A percentile compares a stretch with the other conserved stretches of the same genome.
Evolutionary conservation across 345 rosid genomes (phyloP).

Genomic region (Aquilaria malaccensis): DNA sequence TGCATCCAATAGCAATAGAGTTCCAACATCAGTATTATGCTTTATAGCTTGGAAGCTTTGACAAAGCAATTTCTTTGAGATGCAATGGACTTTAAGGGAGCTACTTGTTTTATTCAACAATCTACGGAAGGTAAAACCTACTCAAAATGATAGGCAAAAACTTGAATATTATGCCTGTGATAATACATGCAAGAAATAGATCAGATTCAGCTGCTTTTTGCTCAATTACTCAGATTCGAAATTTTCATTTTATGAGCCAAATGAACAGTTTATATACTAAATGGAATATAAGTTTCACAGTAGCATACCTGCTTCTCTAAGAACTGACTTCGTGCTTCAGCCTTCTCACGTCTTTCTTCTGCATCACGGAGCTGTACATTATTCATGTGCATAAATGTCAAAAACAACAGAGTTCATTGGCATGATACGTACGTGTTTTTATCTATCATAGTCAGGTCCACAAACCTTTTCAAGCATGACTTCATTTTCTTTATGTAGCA

Average conservation of each 20-base stretch:
- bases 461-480: constrained; percentile 55
- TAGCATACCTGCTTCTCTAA: constrained; percentile 92
- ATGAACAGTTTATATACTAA: background rate
- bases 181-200: background rate
- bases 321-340: constrained; percentile 90
- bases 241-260: background rate
- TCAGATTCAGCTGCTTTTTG: background rate
- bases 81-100: background rate
- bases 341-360: constrained; percentile 81
- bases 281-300: constrained; percentile 1
- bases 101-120: background rate
- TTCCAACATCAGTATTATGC: background rate
- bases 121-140: background rate
- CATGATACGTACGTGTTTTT: background rate
- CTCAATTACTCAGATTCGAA: background rate
- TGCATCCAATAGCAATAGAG: constrained; percentile 1
- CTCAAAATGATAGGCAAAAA: too few relatives aligned
- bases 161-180: too few relatives aligned
- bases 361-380: constrained; percentile 59
- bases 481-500: constrained; percentile 95
- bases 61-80: background rate
- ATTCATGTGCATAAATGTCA: constrained; percentile 19
- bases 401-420: constrained; percentile 6
- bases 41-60: background rate
- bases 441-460: constrained; percentile 4